Base-by-base conservation (phyloP, 179 eudicot genomes). In the Pouteria campechiana region DNA sequence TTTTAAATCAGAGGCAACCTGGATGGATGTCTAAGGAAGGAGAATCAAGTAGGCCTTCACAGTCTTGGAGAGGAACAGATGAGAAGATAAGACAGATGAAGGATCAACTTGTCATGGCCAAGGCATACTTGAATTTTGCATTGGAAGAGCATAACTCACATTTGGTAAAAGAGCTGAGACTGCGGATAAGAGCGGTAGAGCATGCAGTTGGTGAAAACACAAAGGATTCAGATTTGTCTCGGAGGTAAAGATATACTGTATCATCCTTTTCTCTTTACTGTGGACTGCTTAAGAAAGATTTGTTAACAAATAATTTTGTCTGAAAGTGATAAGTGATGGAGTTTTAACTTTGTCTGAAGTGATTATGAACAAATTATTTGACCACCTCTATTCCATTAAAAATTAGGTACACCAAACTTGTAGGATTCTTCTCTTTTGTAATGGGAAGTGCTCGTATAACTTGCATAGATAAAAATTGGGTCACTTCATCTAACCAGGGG, bases 91-190 rank as follows among this genome's bases (percentile, higher is more conserved):
- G 72, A 62, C 76, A 77, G 68, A 87, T 87, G 65, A 86, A 72
- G 60, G 99, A 92, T 63, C 94, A 92, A 56, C 47, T 92, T 47
- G 57, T 92, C 54, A 77, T 92, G 73, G 99, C 99, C 48, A 76
- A 57, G 68, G 81, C 67, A 21, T 92, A 82, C 69, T 44, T 92
- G 72, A 75, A 57, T 60, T 77, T 86, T 66, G 67, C 83, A 44
- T 61, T 75, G 19, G 39, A 74, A 32, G 47, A 55, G 24, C 59
- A 82, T 65, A 82, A 72, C 55, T 59, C 84, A 44, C 87, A 79
- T 45, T 54, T 92, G 63, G 76, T 71, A 29, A 92, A 75, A 57
- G 96, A 92, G 62, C 59, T 92, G 78, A 83, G 58, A 50, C 46
- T 59, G 21, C 79, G 94, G 58, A 67, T 77, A 10, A 92, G 73